Evolutionary conservation across 140 eudicot genomes (phyloP).

Genomic region (Flaveria floridana): DNA sequence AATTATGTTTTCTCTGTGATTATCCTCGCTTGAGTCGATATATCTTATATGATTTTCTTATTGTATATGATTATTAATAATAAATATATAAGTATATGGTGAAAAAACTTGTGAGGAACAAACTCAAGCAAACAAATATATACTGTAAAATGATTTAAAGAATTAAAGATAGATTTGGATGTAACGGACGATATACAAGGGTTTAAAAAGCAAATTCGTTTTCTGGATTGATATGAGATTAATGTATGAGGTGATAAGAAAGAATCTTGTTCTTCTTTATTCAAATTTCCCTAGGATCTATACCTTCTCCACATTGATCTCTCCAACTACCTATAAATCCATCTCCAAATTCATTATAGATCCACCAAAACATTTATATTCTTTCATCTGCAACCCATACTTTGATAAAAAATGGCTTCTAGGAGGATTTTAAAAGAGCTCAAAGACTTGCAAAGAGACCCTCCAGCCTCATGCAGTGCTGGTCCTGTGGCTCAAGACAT

Average conservation of each 20-base stretch:
- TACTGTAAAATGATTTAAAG: background rate
- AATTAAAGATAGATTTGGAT: background rate
- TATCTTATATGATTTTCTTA: too few species aligned
- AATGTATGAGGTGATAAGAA: slow-evolving; percentile 36
- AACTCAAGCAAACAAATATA: background rate
- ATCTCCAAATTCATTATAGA: slow-evolving; percentile 1
- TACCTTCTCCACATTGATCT: slow-evolving; percentile 43
- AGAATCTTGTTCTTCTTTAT: slow-evolving; percentile 36
- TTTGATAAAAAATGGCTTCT: slow-evolving; percentile 49
- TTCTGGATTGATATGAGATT: slow-evolving; percentile 20
- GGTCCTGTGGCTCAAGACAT: slow-evolving; percentile 84
- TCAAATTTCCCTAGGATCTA: slow-evolving; percentile 31
- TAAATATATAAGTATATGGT: background rate
- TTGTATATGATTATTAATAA: too few species aligned
- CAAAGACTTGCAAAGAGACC: slow-evolving; percentile 81
- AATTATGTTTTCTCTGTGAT: too few species aligned
- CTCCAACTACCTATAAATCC: slow-evolving; percentile 21
- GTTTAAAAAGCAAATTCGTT: slow-evolving; percentile 19
- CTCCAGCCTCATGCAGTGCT: slow-evolving; percentile 87
- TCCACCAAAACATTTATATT: slow-evolving; percentile 28
- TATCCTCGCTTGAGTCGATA: too few species aligned
- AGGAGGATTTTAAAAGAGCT: slow-evolving; percentile 82
- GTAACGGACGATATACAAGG: background rate
- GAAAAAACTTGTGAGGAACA: background rate
- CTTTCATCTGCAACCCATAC: background rate